Base-by-base conservation (phyloP, 2,329 filamentous ascomycete species). In the Monilinia fructicola region DNA sequence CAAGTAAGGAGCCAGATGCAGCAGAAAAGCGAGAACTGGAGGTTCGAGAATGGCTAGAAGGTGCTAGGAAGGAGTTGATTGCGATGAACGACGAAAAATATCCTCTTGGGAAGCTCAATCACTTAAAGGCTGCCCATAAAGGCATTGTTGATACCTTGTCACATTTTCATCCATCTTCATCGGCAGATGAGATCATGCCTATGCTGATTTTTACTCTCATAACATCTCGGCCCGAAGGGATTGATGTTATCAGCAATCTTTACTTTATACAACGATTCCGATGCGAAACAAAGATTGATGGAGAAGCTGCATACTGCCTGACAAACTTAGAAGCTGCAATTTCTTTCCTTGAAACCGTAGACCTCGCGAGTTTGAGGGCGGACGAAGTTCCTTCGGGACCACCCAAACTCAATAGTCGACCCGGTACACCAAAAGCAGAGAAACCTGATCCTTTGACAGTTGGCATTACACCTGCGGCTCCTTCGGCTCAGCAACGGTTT, bases 131-230 rank as follows among this genome's bases (percentile, higher is more conserved):
- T 50, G 91, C 92, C 3, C 95, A 98, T 78, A 96, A 96, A 80
- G 90, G 89, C 70, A 98, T 99, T 70, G 95, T 99, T 59, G 94
- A 98, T 77, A 93, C 93, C 1, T 78, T 89, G 59, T 83, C 86
- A 4, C 83, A 87, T 72, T 88, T 89, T 68, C 86, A 88, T 69
- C 86, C 85, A 23, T 88, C 93, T 0, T 97, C 95, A 0, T 98
- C 95, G 0, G 95, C 95, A 3, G 95, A 99, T 76, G 95, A 98
- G 78, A 96, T 99, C 65, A 88, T 99, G 77, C 95, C 95, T 0
- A 97, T 96, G 78, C 84, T 99, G 69, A 99, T 99, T 69, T 99
- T 96, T 79, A 92, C 93, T 0, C 85, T 99, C 68, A 96, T 99
- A 76, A 97, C 93, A 3, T 89, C 93, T 54, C 90, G 92, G 0